Base-by-base conservation (phyloP, 1,284 basidiomycete species). In the Trametes hirsuta region DNA sequence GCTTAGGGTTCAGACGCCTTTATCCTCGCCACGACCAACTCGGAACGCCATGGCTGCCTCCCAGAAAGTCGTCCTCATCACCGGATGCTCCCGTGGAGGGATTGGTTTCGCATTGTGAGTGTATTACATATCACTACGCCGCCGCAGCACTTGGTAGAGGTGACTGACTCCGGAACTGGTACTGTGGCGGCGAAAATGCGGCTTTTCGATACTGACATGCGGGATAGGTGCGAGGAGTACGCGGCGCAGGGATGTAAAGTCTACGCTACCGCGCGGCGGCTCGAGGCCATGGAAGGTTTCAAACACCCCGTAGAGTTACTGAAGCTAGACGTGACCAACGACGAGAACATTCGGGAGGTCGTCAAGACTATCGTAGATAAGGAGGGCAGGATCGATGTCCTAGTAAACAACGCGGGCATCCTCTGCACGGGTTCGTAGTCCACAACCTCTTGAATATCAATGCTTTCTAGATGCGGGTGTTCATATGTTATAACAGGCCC, bases 51-150 rank as follows among this genome's bases (percentile, higher is more conserved):
- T 48, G 48, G 21, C 48, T 9, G 44, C 12, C 44, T 44, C 50
- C 11, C 35, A 40, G 6, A 63, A 74, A 68, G 78, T 89, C 11
- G 85, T 88, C 30, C 76, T 90, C 36, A 76, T 91, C 42, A 91
- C 90, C 15, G 90, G 90, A 2, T 87, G 87, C 68, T 82, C 86
- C 1, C 71, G 77, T 9, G 89, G 89, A 0, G 88, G 90, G 5
- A 91, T 91, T 59, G 90, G 90, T 11, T 86, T 80, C 66, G 74
- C 81, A 4, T 69, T 90, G 88, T 85, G 69, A 62, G 86, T 81
- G 3, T 6, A 12, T 39, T 22, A 5, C 9, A 4, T 22, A 11
- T 8, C 4, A 18, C 8, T 30, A 8, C 30, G 8, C 8, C 8
- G 30, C 30, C 8, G 8, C 30, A 30, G 30, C 30, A 18, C 30